A percentile compares a stretch with the other conserved stretches of the same genome.
Conservation (phyloP, 257 asterid genomes). For the Coffea canephora region DNA sequence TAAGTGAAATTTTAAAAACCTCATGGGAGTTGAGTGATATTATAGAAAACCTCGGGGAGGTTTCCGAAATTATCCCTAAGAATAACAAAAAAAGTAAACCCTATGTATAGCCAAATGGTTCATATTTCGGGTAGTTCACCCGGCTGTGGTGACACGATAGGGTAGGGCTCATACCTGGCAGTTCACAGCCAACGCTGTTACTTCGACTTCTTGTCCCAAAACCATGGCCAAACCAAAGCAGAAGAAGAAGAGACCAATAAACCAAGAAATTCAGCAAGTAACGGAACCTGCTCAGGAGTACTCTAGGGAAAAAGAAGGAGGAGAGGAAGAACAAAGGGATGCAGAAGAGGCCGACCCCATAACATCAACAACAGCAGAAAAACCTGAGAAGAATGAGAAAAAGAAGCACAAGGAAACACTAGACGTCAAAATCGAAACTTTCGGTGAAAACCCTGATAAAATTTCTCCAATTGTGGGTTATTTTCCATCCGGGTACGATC, state of each 20-base stretch:
- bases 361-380: background rate
- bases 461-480: constrained; percentile 62
- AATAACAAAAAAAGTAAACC: too few relatives aligned
- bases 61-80: too few relatives aligned
- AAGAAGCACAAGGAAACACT: background rate
- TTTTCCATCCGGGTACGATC: constrained; percentile 66
- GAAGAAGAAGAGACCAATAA: constrained; percentile 5
- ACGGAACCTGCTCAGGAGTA: background rate
- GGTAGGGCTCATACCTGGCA: too few relatives aligned
- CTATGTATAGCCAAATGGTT: too few relatives aligned
- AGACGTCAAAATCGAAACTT: constrained; percentile 35
- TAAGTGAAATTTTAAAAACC: too few relatives aligned
- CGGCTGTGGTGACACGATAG: too few relatives aligned
- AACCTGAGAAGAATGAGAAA: background rate
- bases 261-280: background rate
- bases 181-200: background rate
- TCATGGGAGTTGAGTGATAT: too few relatives aligned
- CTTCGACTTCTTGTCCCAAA: background rate
- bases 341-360: background rate
- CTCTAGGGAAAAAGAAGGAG: constrained; percentile 4
- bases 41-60: too few relatives aligned
- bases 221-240: constrained; percentile 39
- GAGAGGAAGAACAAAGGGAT: constrained; percentile 8
- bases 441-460: constrained; percentile 39
- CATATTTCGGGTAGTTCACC: too few relatives aligned